These are phyloP conservation scores for Xylaria sp. DNA, from an alignment of 2,329 filamentous ascomycete species.

Conservation along the genomic window DNA sequence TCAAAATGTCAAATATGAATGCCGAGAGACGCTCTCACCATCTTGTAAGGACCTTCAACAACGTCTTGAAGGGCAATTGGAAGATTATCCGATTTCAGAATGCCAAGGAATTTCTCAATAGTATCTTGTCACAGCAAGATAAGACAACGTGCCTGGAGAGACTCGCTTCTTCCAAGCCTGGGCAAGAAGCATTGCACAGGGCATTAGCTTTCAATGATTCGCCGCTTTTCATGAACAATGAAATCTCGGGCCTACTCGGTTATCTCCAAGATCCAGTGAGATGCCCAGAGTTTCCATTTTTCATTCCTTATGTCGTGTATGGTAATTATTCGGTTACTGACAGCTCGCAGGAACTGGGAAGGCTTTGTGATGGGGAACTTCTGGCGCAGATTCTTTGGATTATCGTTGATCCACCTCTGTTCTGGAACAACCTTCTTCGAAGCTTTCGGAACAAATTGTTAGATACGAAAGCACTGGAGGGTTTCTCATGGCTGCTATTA, in stretches of 20 bases:
- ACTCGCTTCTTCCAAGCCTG: slow-evolving; percentile 17
- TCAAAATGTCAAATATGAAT: not conserved
- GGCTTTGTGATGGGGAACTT: slow-evolving; percentile 26
- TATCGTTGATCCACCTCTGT: slow-evolving; percentile 19
- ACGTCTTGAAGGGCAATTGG: slow-evolving; percentile 4
- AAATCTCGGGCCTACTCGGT: slow-evolving; percentile 11
- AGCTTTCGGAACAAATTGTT: slow-evolving; percentile 4
- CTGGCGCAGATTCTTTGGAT: slow-evolving; percentile 21
- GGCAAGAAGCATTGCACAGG: slow-evolving; percentile 20
- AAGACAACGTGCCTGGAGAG: slow-evolving; percentile 24
- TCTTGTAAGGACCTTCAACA: slow-evolving; percentile 15
- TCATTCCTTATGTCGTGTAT: not conserved
- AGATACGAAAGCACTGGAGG: slow-evolving; percentile 19
- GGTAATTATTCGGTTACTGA: not conserved
- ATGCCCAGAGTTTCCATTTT: not conserved
- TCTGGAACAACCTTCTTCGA: slow-evolving; percentile 24
- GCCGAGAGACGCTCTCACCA: not conserved
- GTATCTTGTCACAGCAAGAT: slow-evolving; percentile 19
- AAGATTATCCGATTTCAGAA: not conserved
- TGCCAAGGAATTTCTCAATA: slow-evolving; percentile 24
- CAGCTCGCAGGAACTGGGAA: slow-evolving; percentile 2
- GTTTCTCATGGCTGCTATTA: slow-evolving; percentile 22
- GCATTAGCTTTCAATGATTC: slow-evolving; percentile 14
- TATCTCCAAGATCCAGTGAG: slow-evolving; percentile 23
- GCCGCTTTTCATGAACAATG: slow-evolving; percentile 14